Percentiles rank a stretch among this genome's conserved stretches.
These are phyloP conservation scores for Trichoderma brevicompactum DNA, from an alignment of 2,329 filamentous ascomycete species.

Conservation along the genomic window DNA sequence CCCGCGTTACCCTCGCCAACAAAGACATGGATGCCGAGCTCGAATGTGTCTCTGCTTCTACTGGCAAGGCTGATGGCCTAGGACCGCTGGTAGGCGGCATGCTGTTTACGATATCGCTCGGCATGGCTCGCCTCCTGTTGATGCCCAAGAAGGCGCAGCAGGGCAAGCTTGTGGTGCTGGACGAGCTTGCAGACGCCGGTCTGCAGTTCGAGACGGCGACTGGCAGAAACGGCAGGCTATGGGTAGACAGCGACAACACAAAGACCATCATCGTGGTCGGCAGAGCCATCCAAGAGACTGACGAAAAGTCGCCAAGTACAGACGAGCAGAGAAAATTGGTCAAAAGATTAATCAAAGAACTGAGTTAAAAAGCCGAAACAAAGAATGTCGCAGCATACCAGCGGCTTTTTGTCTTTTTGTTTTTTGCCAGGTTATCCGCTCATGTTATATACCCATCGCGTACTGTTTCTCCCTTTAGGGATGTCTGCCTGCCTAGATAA, in stretches of 20 bases:
- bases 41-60: conserved; percentile 83
- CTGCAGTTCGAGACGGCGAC: conserved; percentile 92
- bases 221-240: conserved; percentile 88
- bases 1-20: conserved; percentile 76
- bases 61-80: conserved; percentile 85
- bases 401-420: not conserved
- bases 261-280: conserved; percentile 79
- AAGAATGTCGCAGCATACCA: not conserved
- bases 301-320: conserved; percentile 65
- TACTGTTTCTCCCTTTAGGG: conserved; percentile 5
- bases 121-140: conserved; percentile 80
- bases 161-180: conserved; percentile 72
- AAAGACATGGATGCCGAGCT: conserved; percentile 88
- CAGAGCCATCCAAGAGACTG: conserved; percentile 75
- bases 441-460: conserved; percentile 23
- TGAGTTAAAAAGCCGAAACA: conserved; percentile 20
- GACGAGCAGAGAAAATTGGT: conserved; percentile 74
- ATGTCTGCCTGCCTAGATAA: not conserved
- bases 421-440: not conserved
- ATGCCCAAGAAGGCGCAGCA: conserved; percentile 63
- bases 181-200: conserved; percentile 75
- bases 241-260: conserved; percentile 80
- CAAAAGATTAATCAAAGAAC: conserved; percentile 64
- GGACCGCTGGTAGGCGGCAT: conserved; percentile 85
- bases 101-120: conserved; percentile 78